Evolutionary conservation across 805 yeast species (phyloP), one percentile per base, ranked within the genome.

Genomic region (Candida qinlingensis): DNA sequence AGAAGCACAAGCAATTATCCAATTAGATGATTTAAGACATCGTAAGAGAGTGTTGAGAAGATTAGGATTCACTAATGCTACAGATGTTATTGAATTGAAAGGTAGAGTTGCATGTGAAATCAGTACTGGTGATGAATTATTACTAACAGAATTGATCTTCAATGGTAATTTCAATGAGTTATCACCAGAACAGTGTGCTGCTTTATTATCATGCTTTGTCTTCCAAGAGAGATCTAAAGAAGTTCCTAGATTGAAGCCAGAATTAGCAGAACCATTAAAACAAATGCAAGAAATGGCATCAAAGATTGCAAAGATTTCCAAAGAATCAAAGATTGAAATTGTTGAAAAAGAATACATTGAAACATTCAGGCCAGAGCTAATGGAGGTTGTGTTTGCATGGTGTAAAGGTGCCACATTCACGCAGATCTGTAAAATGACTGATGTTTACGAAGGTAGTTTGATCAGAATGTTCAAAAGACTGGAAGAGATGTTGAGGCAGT

Each of bases 81-180:
- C 80, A 54, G 99, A 94, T 66, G 84, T 94, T 52, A 95, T 94
- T 54, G 97, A 94, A 65, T 75, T 94, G 60, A 94, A 94, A 68
- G 99, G 99, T 48, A 80, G 98, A 64, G 98, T 94, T 48, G 97
- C 97, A 0, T 92, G 98, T 68, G 97, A 92, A 61, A 92, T 92
- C 58, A 83, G 92, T 58, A 85, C 95, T 26, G 97, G 97, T 51
- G 81, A 77, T 57, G 96, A 89, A 67, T 69, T 89, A 47, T 63
- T 89, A 53, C 69, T 94, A 44, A 94, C 99, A 0, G 99, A 94
- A 64, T 72, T 94, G 56, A 87, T 94, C 33, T 94, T 94, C 75
- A 91, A 91, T 64, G 98, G 98, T 78, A 86, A 87, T 27, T 94
- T 94, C 72, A 89, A 83, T 59, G 96, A 89, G 44, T 73, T 94